These are phyloP conservation scores for Elsinoe batatas DNA, from an alignment of 2,329 filamentous ascomycete species.

Conservation along the genomic window DNA sequence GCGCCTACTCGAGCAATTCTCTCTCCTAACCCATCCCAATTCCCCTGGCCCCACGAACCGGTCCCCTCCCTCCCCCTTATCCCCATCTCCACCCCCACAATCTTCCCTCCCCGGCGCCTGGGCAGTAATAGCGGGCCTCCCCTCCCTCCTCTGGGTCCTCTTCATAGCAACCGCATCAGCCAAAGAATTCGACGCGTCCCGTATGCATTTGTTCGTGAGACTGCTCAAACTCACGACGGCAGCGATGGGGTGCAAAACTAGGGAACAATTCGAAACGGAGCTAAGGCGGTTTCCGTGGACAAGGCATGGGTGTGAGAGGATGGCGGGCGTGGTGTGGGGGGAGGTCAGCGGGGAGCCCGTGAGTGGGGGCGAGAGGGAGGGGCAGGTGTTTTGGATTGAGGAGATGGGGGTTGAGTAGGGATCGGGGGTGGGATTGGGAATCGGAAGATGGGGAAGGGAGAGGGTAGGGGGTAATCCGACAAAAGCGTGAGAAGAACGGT, in stretches of 20 bases:
- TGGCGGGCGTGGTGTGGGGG: not conserved
- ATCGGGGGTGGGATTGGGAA: not conserved
- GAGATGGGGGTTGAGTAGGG: not conserved
- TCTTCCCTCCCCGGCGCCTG: not conserved
- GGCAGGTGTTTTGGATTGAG: conserved; percentile 9
- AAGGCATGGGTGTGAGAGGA: not conserved
- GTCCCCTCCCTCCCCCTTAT: conserved; percentile 22
- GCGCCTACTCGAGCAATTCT: conserved; percentile 10
- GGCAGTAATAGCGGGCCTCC: not conserved
- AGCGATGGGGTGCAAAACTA: not conserved
- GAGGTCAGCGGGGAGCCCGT: not conserved
- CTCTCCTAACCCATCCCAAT: conserved; percentile 23
- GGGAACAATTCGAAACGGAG: not conserved
- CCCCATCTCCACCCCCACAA: conserved; percentile 21
- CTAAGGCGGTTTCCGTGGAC: not conserved
- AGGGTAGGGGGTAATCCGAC: not conserved
- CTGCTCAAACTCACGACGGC: not conserved
- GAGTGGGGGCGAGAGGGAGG: not conserved
- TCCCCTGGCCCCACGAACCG: conserved; percentile 25
- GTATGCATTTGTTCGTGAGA: not conserved
- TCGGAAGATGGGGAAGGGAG: not conserved
- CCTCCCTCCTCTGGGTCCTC: not conserved
- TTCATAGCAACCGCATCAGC: not conserved
- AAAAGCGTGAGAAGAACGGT: too few species aligned
- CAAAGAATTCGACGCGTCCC: not conserved